These are phyloP conservation scores for Russula virescens DNA, from an alignment of 768 basidiomycete genomes.

Conservation along the genomic window DNA sequence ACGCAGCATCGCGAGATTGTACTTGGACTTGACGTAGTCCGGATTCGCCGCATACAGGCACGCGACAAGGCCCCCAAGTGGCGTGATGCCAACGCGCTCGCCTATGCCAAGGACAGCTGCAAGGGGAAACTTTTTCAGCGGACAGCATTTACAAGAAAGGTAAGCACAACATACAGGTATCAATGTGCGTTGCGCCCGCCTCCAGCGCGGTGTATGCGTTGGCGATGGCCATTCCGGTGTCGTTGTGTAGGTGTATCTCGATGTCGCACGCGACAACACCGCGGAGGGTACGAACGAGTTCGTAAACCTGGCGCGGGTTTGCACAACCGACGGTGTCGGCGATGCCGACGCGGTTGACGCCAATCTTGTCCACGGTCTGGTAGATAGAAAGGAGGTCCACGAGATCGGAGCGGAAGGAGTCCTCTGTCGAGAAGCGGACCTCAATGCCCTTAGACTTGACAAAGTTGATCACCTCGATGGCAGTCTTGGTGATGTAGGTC, in stretches of 20 bases:
- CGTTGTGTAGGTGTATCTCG: slow-evolving; percentile 97
- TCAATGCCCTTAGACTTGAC: slow-evolving; percentile 99
- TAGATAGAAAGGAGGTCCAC: slow-evolving; percentile 98
- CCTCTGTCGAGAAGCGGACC: slow-evolving; percentile 98
- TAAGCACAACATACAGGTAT: slow-evolving; percentile 66
- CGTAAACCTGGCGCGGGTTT: slow-evolving; percentile 97
- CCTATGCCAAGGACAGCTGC: slow-evolving; percentile 93
- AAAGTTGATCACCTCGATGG: slow-evolving; percentile 97
- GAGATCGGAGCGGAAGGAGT: slow-evolving; percentile 98
- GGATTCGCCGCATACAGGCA: slow-evolving; percentile 96
- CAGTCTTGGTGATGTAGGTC: slow-evolving; percentile 98
- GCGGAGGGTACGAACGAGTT: slow-evolving; percentile 90
- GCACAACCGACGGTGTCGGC: slow-evolving; percentile 99
- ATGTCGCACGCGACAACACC: slow-evolving; percentile 98
- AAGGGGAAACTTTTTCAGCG: slow-evolving; percentile 12
- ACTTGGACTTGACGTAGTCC: slow-evolving; percentile 99
- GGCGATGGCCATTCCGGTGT: slow-evolving; percentile 98
- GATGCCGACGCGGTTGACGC: slow-evolving; percentile 97
- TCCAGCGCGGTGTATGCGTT: slow-evolving; percentile 98
- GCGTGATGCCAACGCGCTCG: slow-evolving; percentile 98
- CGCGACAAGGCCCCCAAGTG: slow-evolving; percentile 93
- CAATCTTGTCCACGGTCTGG: slow-evolving; percentile 99
- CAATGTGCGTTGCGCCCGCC: slow-evolving; percentile 98
- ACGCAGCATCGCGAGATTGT: slow-evolving; percentile 94
- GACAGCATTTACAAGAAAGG: background rate